Base-by-base conservation (phyloP, 2,329 filamentous ascomycete species). In the Beauveria pseudobassiana region DNA sequence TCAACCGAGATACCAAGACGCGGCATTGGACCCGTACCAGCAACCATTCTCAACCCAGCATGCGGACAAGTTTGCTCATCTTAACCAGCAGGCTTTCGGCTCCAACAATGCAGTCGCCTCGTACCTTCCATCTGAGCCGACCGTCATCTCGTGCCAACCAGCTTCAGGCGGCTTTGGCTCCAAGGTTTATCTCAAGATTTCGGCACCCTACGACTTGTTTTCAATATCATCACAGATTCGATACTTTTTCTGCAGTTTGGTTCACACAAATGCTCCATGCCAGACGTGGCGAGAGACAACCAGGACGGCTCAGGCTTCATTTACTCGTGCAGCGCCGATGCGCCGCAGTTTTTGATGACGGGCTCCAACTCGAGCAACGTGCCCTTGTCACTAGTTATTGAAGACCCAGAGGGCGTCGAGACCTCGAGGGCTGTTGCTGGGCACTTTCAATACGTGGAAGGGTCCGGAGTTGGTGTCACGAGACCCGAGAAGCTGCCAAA, bases 181-280 rank as follows among this genome's bases (percentile, higher is more conserved):
- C 22, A 87, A 87, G 68, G 78, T 96, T 10, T 82, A 83, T 63
- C 80, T 96, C 65, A 88, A 90, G 71, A 83, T 96, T 34, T 86
- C 87, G 58, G 88, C 89, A 49, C 82, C 87, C 63, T 90, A 90
- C 76, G 88, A 96, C 70, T 76, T 96, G 63, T 75, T 81, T 64
- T 71, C 75, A 62, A 82, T 87, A 73, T 82, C 80, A 38, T 81
- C 80, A 63, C 81, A 78, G 48, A 70, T 77, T 60, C 78, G 82
- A 2, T 79, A 80, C 56, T 86, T 90, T 87, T 77, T 65, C 75
- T 96, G 60, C 82, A 87, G 52, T 96, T 96, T 74, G 91, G 91
- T n/a, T 81, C 83, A n/a, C 85, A 89, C 68, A 87, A 87, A 72
- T 88, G 87, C 73, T 68, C 72, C 1, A 69, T 72, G n/a, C 80